These are phyloP conservation scores for Clarireedia paspali DNA, from an alignment of 2,329 filamentous ascomycete genomes.

Conservation along the genomic window DNA sequence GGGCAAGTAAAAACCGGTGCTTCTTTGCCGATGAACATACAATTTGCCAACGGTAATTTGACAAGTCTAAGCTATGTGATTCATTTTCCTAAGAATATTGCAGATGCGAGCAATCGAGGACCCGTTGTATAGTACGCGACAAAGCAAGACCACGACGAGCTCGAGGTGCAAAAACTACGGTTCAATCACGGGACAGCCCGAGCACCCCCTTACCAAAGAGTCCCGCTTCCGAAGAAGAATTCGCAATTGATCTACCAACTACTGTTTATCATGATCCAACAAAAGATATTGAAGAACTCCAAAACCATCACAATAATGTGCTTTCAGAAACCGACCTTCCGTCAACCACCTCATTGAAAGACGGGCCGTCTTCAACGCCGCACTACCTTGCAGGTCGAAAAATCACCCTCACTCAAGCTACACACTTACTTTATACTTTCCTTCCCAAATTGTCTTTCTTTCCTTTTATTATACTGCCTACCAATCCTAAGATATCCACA, in stretches of 20 bases:
- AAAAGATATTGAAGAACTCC: slow-evolving; percentile 16
- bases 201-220: background rate
- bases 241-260: slow-evolving; percentile 22
- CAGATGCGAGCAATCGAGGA: slow-evolving; percentile 22
- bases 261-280: slow-evolving; percentile 15
- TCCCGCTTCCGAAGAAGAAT: slow-evolving; percentile 12
- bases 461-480: slow-evolving; percentile 23
- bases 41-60: slow-evolving; percentile 16
- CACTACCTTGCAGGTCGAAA: slow-evolving; percentile 17
- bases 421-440: slow-evolving; percentile 18
- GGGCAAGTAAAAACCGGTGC: slow-evolving; percentile 26
- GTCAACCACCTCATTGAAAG: background rate
- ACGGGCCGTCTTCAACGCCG: background rate
- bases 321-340: slow-evolving; percentile 12
- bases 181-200: background rate
- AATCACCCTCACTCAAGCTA: slow-evolving; percentile 19
- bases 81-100: background rate
- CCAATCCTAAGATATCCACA: slow-evolving; percentile 18
- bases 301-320: slow-evolving; percentile 19
- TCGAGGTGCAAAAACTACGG: slow-evolving; percentile 9
- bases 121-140: slow-evolving; percentile 21
- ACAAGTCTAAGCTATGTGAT: background rate
- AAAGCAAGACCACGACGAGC: slow-evolving; percentile 26
- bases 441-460: slow-evolving; percentile 17
- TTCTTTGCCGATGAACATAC: slow-evolving; percentile 16